phyloP scores from a whole-genome alignment of 805 yeast genomes.

The Lipomyces mesembrius region DNA sequence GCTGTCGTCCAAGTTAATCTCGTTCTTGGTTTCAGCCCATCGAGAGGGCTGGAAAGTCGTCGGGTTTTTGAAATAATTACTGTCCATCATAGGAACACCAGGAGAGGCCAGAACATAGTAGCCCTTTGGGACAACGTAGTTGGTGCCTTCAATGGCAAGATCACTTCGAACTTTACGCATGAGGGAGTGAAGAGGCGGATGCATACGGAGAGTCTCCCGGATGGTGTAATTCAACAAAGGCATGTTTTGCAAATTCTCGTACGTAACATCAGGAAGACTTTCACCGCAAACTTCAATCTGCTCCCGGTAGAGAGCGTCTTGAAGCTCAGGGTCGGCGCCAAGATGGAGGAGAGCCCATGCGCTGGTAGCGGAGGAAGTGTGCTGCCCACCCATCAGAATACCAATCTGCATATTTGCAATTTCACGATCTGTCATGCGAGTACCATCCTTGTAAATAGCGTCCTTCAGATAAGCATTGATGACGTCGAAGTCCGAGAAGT shows the following conservation, averaged over 20 bases:
- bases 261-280: conserved; percentile 60
- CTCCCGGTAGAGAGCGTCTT: conserved; percentile 79
- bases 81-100: conserved; percentile 82
- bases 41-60: conserved; percentile 78
- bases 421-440: conserved; percentile 90
- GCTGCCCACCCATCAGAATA: conserved; percentile 98
- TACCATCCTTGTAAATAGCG: conserved; percentile 91
- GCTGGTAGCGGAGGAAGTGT: conserved; percentile 93
- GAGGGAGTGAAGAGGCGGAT: conserved; percentile 94
- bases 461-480: conserved; percentile 83
- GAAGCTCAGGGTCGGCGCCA: conserved; percentile 84
- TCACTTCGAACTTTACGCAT: conserved; percentile 87
- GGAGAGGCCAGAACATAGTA: conserved; percentile 92
- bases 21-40: conserved; percentile 58
- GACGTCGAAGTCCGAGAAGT: conserved; percentile 77
- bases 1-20: conserved; percentile 57
- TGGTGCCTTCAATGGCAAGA: conserved; percentile 76
- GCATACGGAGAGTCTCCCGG: conserved; percentile 93
- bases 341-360: conserved; percentile 93
- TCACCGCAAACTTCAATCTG: conserved; percentile 62
- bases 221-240: conserved; percentile 80
- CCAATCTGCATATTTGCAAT: conserved; percentile 94
- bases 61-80: conserved; percentile 79
- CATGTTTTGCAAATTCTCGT: conserved; percentile 82
- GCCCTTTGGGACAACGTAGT: conserved; percentile 83